Base-by-base conservation (phyloP, 495 filamentous ascomycete species). In the Neurospora sp. region DNA sequence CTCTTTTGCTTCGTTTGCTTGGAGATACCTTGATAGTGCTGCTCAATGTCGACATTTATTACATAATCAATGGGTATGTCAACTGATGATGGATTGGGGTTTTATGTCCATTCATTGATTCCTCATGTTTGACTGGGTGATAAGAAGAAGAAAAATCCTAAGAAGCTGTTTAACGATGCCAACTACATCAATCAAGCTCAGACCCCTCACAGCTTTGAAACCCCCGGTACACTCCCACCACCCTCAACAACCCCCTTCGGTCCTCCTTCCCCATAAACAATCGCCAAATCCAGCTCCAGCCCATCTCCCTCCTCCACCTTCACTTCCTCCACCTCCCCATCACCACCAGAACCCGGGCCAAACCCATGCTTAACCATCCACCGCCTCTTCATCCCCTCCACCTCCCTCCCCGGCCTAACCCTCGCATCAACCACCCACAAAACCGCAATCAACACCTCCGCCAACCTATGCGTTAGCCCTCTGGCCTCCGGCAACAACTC, bases 381-480 rank as follows among this genome's bases (percentile, higher is more conserved):
- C n/a, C 80, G 46, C 38, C 46, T 39, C 40, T 77, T 79, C 77
- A 82, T 78, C 16, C 74, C 76, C 44, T 78, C 73, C 11, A 77
- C 71, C 70, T 78, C 79, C 10, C 31, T 44, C 2, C 74, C 78
- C 18, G 76, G 75, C 46, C 76, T 73, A 7, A 70, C 71, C 14
- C 18, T 71, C 53, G 71, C 76, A 73, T 84, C 82, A 20, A 79
- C 72, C n/a, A 79, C 14, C 48, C 76, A 78, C 73, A 84, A 48
- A 39, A 76, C 77, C 27, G 76, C 77, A 6, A 83, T 80, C 71
- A 82, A 16, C 27, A 83, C 69, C 75, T 83, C 81, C 5, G 80
- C 80, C 12, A 84, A 10, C 20, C 73, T 69, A 69, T 78, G 81
- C 4, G 76, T 70, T 12, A 82, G n/a, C 20, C 70, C 76, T 48